A percentile compares a stretch with the other conserved stretches of the same genome.
Evolutionary conservation across 2,329 filamentous ascomycete species (phyloP).

Genomic region (Emericellopsis cladophorae): DNA sequence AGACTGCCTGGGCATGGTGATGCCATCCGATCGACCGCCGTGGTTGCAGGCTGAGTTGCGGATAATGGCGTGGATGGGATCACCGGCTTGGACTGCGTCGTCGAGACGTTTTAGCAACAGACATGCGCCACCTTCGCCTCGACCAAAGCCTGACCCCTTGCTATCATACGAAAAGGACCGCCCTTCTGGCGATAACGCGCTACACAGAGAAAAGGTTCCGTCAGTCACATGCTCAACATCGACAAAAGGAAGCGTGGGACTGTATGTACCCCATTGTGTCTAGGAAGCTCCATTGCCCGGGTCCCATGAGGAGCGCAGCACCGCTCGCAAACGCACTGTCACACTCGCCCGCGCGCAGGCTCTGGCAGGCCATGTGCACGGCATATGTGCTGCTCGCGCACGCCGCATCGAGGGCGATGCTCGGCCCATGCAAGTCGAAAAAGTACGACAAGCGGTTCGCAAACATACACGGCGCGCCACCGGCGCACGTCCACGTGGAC

Average conservation of each 20-base stretch:
- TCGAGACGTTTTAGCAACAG: conserved; percentile 45
- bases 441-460: conserved; percentile 39
- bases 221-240: no score
- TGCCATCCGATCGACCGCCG: conserved; percentile 25
- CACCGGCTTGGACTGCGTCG: conserved; percentile 44
- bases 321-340: no score
- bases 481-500: conserved; percentile 15
- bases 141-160: conserved; percentile 50
- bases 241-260: conserved; percentile 1
- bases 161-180: conserved; percentile 41
- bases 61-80: conserved; percentile 20
- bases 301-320: conserved; percentile 7
- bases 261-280: conserved; percentile 7
- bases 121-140: conserved; percentile 48
- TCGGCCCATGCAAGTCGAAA: conserved; percentile 38
- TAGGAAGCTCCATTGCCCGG: conserved; percentile 12
- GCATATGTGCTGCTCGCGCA: conserved; percentile 34
- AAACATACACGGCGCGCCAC: conserved; percentile 24
- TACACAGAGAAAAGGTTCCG: no score
- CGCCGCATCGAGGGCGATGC: conserved; percentile 35
- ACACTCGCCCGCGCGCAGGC: conserved; percentile 21
- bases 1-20: conserved; percentile 32
- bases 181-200: conserved; percentile 18
- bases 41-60: conserved; percentile 14
- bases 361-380: conserved; percentile 33